Percentiles rank a stretch among this genome's conserved stretches.
phyloP scores from a whole-genome alignment of 2,329 filamentous ascomycete species.

The Fusarium dimerum region DNA sequence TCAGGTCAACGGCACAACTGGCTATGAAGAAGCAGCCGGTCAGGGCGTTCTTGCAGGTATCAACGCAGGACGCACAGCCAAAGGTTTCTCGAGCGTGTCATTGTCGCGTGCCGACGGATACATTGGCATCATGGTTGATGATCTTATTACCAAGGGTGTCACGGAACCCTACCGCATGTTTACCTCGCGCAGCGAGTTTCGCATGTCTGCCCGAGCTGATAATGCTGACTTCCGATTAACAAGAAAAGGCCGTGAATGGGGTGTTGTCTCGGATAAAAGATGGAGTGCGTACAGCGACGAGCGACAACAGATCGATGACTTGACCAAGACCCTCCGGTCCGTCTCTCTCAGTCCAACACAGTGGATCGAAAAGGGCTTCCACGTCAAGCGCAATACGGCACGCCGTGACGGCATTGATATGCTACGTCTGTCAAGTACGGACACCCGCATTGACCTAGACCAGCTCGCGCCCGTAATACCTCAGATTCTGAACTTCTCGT shows the following conservation, averaged over 20 bases:
- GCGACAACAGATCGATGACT: conserved; percentile 64
- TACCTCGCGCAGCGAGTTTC: conserved; percentile 91
- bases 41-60: conserved; percentile 92
- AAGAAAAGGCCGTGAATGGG: conserved; percentile 70
- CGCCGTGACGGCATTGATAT: conserved; percentile 77
- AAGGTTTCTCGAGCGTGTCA: conserved; percentile 63
- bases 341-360: conserved; percentile 59
- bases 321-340: conserved; percentile 61
- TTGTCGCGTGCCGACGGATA: conserved; percentile 86
- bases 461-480: conserved; percentile 61
- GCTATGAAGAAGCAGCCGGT: conserved; percentile 95
- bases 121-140: conserved; percentile 98
- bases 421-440: conserved; percentile 65
- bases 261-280: conserved; percentile 75
- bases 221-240: conserved; percentile 92
- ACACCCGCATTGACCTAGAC: conserved; percentile 44
- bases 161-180: conserved; percentile 99
- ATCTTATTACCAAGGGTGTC: conserved; percentile 94
- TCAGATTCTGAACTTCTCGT: conserved; percentile 53
- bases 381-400: conserved; percentile 64
- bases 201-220: conserved; percentile 87
- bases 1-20: conserved; percentile 97
- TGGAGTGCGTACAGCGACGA: conserved; percentile 73
- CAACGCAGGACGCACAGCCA: conserved; percentile 84
- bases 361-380: conserved; percentile 73